A percentile compares a stretch with the other conserved stretches of the same genome.
These are phyloP conservation scores for Debaryomyces castellii DNA, from an alignment of 805 yeast species.

Conservation along the genomic window DNA sequence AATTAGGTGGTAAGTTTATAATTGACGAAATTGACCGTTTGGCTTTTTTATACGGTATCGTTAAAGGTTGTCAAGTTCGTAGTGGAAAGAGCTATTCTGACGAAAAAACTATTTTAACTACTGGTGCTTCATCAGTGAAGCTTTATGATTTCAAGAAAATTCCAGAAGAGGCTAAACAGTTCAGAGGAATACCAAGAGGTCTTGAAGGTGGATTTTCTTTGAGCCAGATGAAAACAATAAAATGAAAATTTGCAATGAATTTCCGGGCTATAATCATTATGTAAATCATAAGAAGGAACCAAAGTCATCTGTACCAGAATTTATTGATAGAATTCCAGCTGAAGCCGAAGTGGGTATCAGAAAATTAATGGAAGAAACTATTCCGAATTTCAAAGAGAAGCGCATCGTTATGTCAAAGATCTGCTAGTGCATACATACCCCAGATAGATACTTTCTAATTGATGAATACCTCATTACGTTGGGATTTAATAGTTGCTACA, in stretches of 20 bases:
- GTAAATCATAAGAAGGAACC: slow-evolving; percentile 32
- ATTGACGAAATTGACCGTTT: slow-evolving; percentile 20
- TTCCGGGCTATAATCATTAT: slow-evolving; percentile 12
- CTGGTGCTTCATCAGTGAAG: slow-evolving; percentile 39
- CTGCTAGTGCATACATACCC: slow-evolving; percentile 36
- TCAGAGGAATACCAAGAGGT: slow-evolving; percentile 41
- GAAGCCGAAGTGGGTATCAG: slow-evolving; percentile 24
- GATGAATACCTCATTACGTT: slow-evolving; percentile 29
- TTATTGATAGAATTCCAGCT: slow-evolving; percentile 33
- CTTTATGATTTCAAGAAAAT: slow-evolving; percentile 26
- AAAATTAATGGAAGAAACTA: slow-evolving; percentile 23
- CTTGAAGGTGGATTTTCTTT: slow-evolving; percentile 46
- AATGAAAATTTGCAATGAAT: slow-evolving; percentile 36
- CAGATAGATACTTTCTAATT: slow-evolving; percentile 32
- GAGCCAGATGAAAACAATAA: slow-evolving; percentile 43
- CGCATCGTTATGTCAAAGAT: slow-evolving; percentile 12
- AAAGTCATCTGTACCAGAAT: slow-evolving; percentile 23
- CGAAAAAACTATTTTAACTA: slow-evolving; percentile 30
- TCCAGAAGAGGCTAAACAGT: slow-evolving; percentile 31
- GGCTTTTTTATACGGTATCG: slow-evolving; percentile 5
- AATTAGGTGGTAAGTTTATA: slow-evolving; percentile 32
- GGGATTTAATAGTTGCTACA: slow-evolving; percentile 29
- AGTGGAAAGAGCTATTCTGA: slow-evolving; percentile 29
- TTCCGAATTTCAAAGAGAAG: slow-evolving; percentile 41
- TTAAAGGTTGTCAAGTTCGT: slow-evolving; percentile 19